Evolutionary conservation across 192 early-diverging fungal species (phyloP), one percentile per base, ranked within the genome.

Genomic region (Gryganskiella cystojenkinii): DNA sequence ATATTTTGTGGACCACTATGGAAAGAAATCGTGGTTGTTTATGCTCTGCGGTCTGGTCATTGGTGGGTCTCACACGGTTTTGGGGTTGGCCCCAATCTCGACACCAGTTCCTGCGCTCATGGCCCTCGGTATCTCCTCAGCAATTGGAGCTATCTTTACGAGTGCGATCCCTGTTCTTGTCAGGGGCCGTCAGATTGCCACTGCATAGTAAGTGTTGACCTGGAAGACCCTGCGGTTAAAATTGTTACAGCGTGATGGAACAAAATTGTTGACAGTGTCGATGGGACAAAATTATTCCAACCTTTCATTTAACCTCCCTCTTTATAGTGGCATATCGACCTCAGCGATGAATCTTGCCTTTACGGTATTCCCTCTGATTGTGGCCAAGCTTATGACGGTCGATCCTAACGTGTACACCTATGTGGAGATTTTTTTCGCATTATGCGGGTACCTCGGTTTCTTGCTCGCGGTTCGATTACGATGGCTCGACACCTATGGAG

Each of bases 141-240:
- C 84, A 2, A 86, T 92, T 59, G 89, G 89, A 13, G 87, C 86
- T 15, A 86, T 84, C 11, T 75, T 92, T 24, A 90, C 88, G 81
- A 89, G 89, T 3, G 85, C 87, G 9, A 79, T 92, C 42, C 88
- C 90, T 8, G 80, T 73, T 33, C 73, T 90, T 31, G 85, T 89
- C n/a, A 79, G 87, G 54, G 80, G 84, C 27, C 67, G 80, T 43
- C 68, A 70, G 40, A 68, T 72, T 14, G 79, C 63, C 6, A 70
- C 69, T 24, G 70, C 79, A 1, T 72, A 72, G 79, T 81, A 74
- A 43, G 74, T 64, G 19, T 60, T 60, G 43, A 2, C n/a, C n/a
- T n/a, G n/a, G n/a, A n/a, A n/a, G n/a, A n/a, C n/a, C n/a, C n/a
- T n/a, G n/a, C n/a, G n/a, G n/a, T n/a, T n/a, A n/a, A n/a, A n/a